Evolutionary conservation across 2,329 filamentous ascomycete species (phyloP).

Genomic region (Cryphonectria nitschkei): DNA sequence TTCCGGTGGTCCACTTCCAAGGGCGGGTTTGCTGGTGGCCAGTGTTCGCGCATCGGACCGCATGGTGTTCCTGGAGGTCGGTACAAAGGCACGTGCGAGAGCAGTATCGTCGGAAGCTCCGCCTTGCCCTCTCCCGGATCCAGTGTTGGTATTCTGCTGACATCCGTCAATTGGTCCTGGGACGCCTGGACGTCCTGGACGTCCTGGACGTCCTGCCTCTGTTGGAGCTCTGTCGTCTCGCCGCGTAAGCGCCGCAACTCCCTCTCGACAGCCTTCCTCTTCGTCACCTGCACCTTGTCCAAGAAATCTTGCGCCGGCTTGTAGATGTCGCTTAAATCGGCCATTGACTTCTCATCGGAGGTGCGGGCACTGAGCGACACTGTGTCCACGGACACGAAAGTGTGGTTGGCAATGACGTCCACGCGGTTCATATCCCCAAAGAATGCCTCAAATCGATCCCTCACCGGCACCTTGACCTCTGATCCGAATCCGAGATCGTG

Average conservation of each 20-base stretch:
- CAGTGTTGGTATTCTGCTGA: slow-evolving; percentile 43
- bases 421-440: slow-evolving; percentile 93
- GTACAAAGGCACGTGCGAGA: slow-evolving; percentile 90
- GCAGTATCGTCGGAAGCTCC: slow-evolving; percentile 83
- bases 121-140: slow-evolving; percentile 50
- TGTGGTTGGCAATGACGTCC: slow-evolving; percentile 92
- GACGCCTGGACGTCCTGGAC: slow-evolving; percentile 56
- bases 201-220: slow-evolving; percentile 64
- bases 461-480: slow-evolving; percentile 78
- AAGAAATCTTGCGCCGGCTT: slow-evolving; percentile 78
- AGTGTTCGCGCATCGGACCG: slow-evolving; percentile 82
- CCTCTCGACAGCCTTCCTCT: slow-evolving; percentile 68
- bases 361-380: slow-evolving; percentile 80
- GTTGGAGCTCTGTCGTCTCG: slow-evolving; percentile 56
- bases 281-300: slow-evolving; percentile 64
- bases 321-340: slow-evolving; percentile 68
- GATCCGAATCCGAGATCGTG: slow-evolving; percentile 92
- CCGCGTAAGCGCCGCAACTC: slow-evolving; percentile 70
- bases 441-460: slow-evolving; percentile 81
- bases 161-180: slow-evolving; percentile 47
- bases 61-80: slow-evolving; percentile 83
- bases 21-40: slow-evolving; percentile 70
- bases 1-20: slow-evolving; percentile 70
- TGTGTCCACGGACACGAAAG: slow-evolving; percentile 87
- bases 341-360: slow-evolving; percentile 53